Evolutionary conservation across 225 moss, liverwort and hornwort species (phyloP), one percentile per base, ranked within the genome.

Genomic region (Marchantia paleacea): DNA sequence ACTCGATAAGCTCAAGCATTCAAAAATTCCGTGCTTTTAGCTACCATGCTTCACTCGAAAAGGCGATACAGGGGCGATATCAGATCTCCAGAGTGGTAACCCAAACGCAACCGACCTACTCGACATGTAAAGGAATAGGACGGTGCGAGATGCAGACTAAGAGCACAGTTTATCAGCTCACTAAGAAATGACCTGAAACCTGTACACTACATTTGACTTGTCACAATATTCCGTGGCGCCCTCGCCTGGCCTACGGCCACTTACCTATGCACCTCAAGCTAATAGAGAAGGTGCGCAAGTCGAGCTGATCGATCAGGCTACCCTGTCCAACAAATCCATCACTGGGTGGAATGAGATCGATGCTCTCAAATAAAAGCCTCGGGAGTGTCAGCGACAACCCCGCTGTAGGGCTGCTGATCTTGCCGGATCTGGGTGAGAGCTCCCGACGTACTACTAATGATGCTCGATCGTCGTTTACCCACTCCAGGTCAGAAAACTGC

Each of bases 291-390:
- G 49, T 50, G 20, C 20, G 19, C 63, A 52, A 14, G 63, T 64
- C 49, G 63, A 63, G 77, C 77, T 19, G 77, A 47, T 77, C 63
- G 48, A 51, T 77, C 49, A 77, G 12, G 47, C 62, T 25, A 22
- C 64, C 24, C 77, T 63, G 77, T 7, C 48, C 47, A 77, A 7
- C 77, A 65, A 25, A 54, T 77, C 77, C 62, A 64, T 77, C 49
- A 77, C 64, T 63, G 31, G 31, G 18, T 12, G 15, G 29, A 39
- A 10, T 4, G 52, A 49, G 22, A 47, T 61, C 31, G 22, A 54
- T 28, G 54, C 52, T 53, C 73, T 39, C 76, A 7, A 12, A 30
- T 8, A 7, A 15, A 76, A 22, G 8, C 55, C 14, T 28, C 7
- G 14, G 12, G 20, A 14, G 26, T 29, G 55, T 75, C 75, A 75